Percentiles rank a stretch among this genome's conserved stretches.
phyloP scores from a whole-genome alignment of 1,139 yeast species.

The Hanseniaspora uvarum region DNA sequence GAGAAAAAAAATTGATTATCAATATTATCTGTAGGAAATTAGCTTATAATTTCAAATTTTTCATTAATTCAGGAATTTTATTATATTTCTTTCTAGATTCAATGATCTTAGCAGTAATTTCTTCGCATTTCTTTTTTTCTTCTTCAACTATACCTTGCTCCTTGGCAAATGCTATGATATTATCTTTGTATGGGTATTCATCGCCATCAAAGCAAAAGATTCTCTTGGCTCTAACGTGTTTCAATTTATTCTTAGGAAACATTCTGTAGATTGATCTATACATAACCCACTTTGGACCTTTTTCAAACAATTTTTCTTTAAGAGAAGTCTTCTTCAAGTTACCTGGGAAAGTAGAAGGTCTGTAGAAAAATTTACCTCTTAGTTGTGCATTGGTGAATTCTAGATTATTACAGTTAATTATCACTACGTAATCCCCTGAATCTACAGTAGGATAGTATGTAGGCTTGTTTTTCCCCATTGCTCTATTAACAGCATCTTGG shows the following conservation, averaged over 20 bases:
- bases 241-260: constrained; percentile 84
- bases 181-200: constrained; percentile 74
- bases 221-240: constrained; percentile 71
- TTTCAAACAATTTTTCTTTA: constrained; percentile 61
- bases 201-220: constrained; percentile 80
- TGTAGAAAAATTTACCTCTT: constrained; percentile 76
- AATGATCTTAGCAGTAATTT: constrained; percentile 6
- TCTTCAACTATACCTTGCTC: constrained; percentile 48
- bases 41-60: constrained; percentile 15
- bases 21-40: not conserved
- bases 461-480: constrained; percentile 96
- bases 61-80: constrained; percentile 13
- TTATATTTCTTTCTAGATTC: constrained; percentile 11
- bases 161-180: constrained; percentile 78
- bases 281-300: constrained; percentile 79
- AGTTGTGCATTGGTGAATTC: constrained; percentile 77
- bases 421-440: constrained; percentile 94
- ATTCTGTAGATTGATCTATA: constrained; percentile 81
- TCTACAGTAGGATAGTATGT: constrained; percentile 65
- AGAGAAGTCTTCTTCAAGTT: constrained; percentile 72
- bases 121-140: constrained; percentile 27
- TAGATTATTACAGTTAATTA: constrained; percentile 76
- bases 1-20: not conserved
- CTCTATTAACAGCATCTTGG: constrained; percentile 69
- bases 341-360: constrained; percentile 87